Conservation (phyloP, 768 basidiomycete genomes). For the Phaffia tasmanica region DNA sequence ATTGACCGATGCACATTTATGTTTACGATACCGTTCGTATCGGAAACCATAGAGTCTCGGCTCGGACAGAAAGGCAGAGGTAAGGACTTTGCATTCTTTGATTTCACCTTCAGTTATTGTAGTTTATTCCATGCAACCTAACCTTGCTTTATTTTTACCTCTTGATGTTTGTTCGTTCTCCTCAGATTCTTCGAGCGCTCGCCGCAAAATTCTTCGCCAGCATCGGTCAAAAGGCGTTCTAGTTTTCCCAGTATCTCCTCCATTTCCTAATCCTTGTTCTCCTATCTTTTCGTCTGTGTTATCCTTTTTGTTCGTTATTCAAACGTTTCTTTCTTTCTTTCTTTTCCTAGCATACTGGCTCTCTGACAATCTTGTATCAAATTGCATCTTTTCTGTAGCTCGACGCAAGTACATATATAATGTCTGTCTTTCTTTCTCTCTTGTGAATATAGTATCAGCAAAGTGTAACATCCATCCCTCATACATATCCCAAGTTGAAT, state of each 20-base stretch:
- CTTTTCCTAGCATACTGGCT: neutral
- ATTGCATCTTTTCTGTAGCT: neutral
- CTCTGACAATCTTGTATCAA: too few relatives aligned
- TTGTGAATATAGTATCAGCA: too few relatives aligned
- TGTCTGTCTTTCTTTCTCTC: too few relatives aligned
- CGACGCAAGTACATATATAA: neutral
- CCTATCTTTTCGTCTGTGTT: neutral
- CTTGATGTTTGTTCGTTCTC: neutral
- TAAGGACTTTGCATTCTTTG: slow-evolving; percentile 35
- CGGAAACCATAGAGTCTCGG: slow-evolving; percentile 46
- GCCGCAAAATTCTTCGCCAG: slow-evolving; percentile 55
- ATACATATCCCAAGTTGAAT: too few relatives aligned
- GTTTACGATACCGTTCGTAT: too few relatives aligned
- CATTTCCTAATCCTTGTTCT: neutral
- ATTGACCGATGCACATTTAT: too few relatives aligned
- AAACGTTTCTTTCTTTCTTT: neutral
- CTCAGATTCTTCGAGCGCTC: slow-evolving; percentile 64
- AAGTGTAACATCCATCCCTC: too few relatives aligned
- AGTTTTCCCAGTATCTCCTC: too few relatives aligned
- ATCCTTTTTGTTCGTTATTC: neutral
- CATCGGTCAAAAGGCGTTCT: neutral
- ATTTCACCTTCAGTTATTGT: neutral
- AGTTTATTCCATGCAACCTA: slow-evolving; percentile 7
- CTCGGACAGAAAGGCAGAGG: slow-evolving; percentile 75
- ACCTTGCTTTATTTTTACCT: slow-evolving; percentile 15